Conservation (phyloP, 768 basidiomycete genomes). For the Hysterangium stoloniferum region DNA sequence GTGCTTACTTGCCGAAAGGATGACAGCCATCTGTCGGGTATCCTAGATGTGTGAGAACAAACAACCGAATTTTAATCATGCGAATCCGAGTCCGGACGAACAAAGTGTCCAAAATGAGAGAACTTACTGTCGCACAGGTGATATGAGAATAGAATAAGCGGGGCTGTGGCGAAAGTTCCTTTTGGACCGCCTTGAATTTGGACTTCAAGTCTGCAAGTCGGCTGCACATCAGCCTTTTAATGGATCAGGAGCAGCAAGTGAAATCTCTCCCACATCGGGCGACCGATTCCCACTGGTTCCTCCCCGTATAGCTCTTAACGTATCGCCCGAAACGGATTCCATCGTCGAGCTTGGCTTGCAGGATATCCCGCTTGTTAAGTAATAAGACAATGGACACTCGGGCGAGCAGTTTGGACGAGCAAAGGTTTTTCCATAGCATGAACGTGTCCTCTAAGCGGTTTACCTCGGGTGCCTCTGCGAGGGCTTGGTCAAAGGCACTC, state of each 20-base stretch:
- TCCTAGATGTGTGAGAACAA: background rate
- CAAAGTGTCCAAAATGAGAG: too few species aligned
- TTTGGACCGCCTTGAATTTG: constrained; percentile 63
- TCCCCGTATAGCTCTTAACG: constrained; percentile 44
- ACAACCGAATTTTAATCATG: background rate
- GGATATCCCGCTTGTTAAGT: constrained; percentile 56
- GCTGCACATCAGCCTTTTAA: background rate
- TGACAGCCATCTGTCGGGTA: constrained; percentile 3
- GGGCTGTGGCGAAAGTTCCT: constrained; percentile 45
- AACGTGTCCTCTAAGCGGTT: constrained; percentile 69
- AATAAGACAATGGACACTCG: constrained; percentile 53
- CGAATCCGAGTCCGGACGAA: background rate
- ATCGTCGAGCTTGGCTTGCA: constrained; percentile 43
- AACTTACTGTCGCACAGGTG: constrained; percentile 60
- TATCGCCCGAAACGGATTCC: constrained; percentile 48
- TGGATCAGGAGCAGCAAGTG: background rate
- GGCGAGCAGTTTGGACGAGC: constrained; percentile 55
- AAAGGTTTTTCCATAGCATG: constrained; percentile 62
- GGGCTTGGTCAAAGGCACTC: constrained; percentile 55
- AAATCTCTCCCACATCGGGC: constrained; percentile 48
- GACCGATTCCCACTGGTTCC: constrained; percentile 52
- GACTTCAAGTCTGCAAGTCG: constrained; percentile 46
- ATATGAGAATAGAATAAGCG: constrained; percentile 56
- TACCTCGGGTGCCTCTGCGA: constrained; percentile 47
- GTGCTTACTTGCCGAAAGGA: constrained; percentile 7